Base-by-base conservation (phyloP, 2,329 filamentous ascomycete species). In the Volutella citrinella region DNA sequence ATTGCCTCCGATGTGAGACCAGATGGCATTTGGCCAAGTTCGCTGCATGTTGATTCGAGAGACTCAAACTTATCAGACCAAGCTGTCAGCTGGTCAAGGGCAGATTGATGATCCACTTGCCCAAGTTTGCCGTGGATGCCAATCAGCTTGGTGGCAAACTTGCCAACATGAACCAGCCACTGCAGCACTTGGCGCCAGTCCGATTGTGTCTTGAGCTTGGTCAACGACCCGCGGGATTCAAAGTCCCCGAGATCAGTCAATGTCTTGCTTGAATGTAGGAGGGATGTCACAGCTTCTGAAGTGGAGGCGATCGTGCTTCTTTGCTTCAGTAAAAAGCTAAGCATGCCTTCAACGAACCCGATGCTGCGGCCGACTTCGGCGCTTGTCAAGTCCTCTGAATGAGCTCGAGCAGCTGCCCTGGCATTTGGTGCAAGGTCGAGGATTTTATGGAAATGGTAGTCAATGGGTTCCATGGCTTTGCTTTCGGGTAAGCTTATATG, bases 341-440 rank as follows among this genome's bases (percentile, higher is more conserved):
- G 67, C 39, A 96, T 72, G 17, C 90, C 88, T 57, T 98, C 93
- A n/a, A 96, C 68, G 45, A 87, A 87, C 0, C 88, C 88, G 30
- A 86, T 75, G 56, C 88, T 90, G 53, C 90, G 77, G 25, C 76
- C 74, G 7, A 93, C 76, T 49, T 96, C 88, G 8, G 87, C 82
- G 25, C 80, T 74, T 27, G 84, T 95, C 23, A 98, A 65, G 45
- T 98, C 94, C 22, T 87, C 82, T 1, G 86, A 88, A 60, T 95
- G 88, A 31, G 87, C 82, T 44, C 80, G 73, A 9, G 78, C 69
- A 19, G 82, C 73, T 25, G 76, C 69, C 50, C 91, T 78, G 30
- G 84, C 76, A 46, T 75, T 74, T 12, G 82, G 76, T 46, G 85
- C 78, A 10, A 89, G 60, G 54, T 91, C 86, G 18, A 96, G 66